phyloP scores from a whole-genome alignment of 2,329 filamentous ascomycete genomes.

The Epichloe festucae region DNA sequence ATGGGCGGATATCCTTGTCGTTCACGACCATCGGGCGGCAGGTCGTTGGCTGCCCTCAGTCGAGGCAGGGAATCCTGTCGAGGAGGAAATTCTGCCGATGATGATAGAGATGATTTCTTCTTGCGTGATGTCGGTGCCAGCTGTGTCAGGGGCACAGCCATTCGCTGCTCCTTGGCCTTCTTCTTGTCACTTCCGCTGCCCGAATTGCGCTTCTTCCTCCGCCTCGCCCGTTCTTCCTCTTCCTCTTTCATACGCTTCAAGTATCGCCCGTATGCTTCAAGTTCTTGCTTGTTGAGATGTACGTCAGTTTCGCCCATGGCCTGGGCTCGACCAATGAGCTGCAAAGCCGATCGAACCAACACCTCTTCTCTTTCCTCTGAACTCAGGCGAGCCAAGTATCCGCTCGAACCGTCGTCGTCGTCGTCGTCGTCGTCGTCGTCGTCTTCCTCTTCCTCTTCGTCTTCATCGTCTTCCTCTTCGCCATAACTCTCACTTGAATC shows the following conservation, averaged over 20 bases:
- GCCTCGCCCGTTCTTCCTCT: conserved; percentile 49
- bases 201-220: conserved; percentile 44
- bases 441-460: conserved; percentile 21
- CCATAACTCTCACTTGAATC: conserved; percentile 13
- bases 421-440: conserved; percentile 23
- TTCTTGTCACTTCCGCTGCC: conserved; percentile 21
- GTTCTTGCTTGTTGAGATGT: conserved; percentile 64
- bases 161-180: conserved; percentile 31
- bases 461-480: conserved; percentile 13
- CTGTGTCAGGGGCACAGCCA: conserved; percentile 40
- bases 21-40: conserved; percentile 21
- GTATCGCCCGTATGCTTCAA: conserved; percentile 64
- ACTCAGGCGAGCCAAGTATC: conserved; percentile 40
- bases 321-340: conserved; percentile 67
- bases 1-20: conserved; percentile 30
- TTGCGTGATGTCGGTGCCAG: conserved; percentile 31
- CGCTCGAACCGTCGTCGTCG: background rate
- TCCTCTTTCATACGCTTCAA: conserved; percentile 44
- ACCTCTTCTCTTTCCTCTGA: conserved; percentile 58
- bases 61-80: conserved; percentile 25
- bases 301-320: conserved; percentile 67
- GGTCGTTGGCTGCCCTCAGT: conserved; percentile 25
- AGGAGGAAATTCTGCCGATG: conserved; percentile 7
- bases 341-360: conserved; percentile 64
- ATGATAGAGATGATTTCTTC: conserved; percentile 15